A percentile compares a stretch with the other conserved stretches of the same genome.
Conservation (phyloP, 2,329 filamentous ascomycete genomes). For the Diaporthe australafricana region DNA sequence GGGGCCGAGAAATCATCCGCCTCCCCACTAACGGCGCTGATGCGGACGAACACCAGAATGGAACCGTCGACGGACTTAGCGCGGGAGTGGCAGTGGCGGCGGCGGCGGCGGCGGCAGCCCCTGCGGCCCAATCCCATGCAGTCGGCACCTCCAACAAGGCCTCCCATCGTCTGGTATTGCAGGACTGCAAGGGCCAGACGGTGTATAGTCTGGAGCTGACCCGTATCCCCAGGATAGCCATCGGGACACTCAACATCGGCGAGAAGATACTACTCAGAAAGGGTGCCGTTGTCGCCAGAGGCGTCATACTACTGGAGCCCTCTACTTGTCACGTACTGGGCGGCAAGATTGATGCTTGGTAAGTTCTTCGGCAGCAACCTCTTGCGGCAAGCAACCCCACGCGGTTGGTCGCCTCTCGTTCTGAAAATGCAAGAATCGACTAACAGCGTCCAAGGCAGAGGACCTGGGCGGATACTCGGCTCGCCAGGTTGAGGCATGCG, state of each 20-base stretch:
- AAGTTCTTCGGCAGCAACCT: not conserved
- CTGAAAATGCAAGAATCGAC: not conserved
- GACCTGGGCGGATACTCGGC: conserved; percentile 78
- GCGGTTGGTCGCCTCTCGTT: not conserved
- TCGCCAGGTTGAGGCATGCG: conserved; percentile 74
- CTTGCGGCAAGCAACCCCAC: not conserved
- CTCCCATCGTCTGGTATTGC: conserved; percentile 83
- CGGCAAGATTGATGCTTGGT: conserved; percentile 83
- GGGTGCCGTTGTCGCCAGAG: conserved; percentile 75
- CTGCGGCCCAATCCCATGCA: conserved; percentile 11
- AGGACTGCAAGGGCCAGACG: conserved; percentile 79
- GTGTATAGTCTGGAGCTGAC: conserved; percentile 80
- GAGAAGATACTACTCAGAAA: conserved; percentile 81
- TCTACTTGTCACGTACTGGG: conserved; percentile 78
- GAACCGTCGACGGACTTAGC: conserved; percentile 47
- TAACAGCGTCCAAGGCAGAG: conserved; percentile 63
- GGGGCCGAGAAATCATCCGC: conserved; percentile 85
- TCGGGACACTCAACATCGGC: conserved; percentile 78
- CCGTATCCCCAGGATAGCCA: conserved; percentile 72
- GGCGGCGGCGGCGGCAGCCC: conserved; percentile 12
- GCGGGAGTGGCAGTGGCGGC: conserved; percentile 32
- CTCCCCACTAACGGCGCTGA: conserved; percentile 60
- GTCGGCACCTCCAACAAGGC: conserved; percentile 55
- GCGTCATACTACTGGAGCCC: conserved; percentile 82
- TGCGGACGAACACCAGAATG: conserved; percentile 59